Percentiles rank a stretch among this genome's conserved stretches.
These are phyloP conservation scores for Rhizopus arrhizus DNA, from an alignment of 371 early-diverging fungal species.

Conservation along the genomic window DNA sequence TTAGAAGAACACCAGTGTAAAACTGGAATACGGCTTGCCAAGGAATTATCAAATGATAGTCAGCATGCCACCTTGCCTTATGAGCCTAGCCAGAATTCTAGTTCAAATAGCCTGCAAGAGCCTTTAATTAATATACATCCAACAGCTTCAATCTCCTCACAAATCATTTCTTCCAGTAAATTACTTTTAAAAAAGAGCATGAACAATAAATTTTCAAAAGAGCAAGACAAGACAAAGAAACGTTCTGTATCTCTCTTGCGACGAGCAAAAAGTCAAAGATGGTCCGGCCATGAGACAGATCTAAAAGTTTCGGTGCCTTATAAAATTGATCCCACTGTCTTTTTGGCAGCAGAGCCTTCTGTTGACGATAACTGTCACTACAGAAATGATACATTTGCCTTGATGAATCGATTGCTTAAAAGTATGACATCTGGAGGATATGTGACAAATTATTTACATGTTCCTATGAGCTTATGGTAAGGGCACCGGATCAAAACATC, in stretches of 20 bases:
- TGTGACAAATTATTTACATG: conserved; percentile 28
- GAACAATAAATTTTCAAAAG: not conserved
- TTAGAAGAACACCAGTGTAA: too few relatives aligned
- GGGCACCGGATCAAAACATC: not conserved
- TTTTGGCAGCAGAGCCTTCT: not conserved
- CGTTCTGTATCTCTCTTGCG: not conserved
- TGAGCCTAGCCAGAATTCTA: not conserved
- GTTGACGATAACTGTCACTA: not conserved
- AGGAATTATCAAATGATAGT: not conserved
- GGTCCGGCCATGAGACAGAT: not conserved
- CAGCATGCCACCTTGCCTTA: not conserved
- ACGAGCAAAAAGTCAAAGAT: not conserved
- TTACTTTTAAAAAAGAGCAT: not conserved
- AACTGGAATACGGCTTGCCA: not conserved
- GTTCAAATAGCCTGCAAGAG: not conserved
- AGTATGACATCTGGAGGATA: conserved; percentile 41
- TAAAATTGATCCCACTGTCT: conserved; percentile 5
- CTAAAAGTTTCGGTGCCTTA: not conserved
- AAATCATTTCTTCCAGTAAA: conserved; percentile 5
- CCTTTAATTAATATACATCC: not conserved
- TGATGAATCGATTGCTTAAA: conserved; percentile 26
- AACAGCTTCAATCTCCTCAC: not conserved
- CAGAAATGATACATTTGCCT: not conserved
- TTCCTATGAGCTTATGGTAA: conserved; percentile 42
- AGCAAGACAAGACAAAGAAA: conserved; percentile 6